Base-by-base conservation (phyloP, 2,329 filamentous ascomycete genomes). In the Fusarium palustre region DNA sequence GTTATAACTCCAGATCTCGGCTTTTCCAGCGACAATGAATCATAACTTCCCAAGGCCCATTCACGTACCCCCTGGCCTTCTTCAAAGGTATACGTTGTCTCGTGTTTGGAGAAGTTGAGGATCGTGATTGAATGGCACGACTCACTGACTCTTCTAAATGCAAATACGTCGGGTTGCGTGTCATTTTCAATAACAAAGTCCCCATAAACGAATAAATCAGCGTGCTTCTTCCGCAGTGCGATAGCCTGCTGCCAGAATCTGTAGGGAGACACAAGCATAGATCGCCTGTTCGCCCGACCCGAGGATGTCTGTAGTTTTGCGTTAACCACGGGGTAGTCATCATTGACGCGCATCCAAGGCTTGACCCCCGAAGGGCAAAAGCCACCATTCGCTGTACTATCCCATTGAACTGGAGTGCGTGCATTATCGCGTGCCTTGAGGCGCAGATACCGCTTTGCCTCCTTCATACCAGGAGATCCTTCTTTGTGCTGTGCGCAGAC, bases 351-450 rank as follows among this genome's bases (percentile, higher is more conserved):
- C 77, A 79, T 79, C 77, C 77, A 79, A 1, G 77, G 71, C 63
- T 77, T 74, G 45, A 73, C 82, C 0, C 78, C 80, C 0, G 79
- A 63, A 39, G 77, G 75, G 0, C 77, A 78, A 66, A 79, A 80
- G 12, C 78, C 78, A 9, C 76, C 77, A 57, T 74, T 74, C 39
- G 74, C 74, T 39, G 66, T 68, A 31, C 66, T 70, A 34, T 76
- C 80, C 90, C 90, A 92, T 63, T 90, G 87, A 69, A 92, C 87
- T 0, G 90, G 90, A 0, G 89, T 85, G 24, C 90, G 83, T 1
- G 85, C 84, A 73, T 92, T 89, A 70, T 92, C 90, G 13, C 90
- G 71, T 77, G 79, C 54, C 76, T 61, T 78, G 74, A 24, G 80
- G 60, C 2, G 76, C 69, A 20, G 36, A 60, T 20, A 76, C 72